A percentile compares a stretch with the other conserved stretches of the same genome.
These are phyloP conservation scores for Candida mattraensis DNA, from an alignment of 805 yeast genomes.

Conservation along the genomic window DNA sequence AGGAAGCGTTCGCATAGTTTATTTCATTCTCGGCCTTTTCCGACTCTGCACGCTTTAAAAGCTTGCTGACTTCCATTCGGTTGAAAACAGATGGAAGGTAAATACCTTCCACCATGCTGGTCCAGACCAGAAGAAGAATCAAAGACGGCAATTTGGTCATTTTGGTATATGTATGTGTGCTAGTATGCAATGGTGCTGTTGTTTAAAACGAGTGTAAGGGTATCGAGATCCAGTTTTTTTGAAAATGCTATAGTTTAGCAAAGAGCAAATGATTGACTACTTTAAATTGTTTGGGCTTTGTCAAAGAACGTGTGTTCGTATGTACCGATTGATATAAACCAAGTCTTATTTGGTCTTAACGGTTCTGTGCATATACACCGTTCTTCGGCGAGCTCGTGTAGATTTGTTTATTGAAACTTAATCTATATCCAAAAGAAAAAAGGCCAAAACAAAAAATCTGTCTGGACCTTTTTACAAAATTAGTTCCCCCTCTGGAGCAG, in stretches of 20 bases:
- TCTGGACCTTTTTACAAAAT: no score
- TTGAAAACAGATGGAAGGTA: slow-evolving; percentile 11
- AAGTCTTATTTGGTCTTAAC: background rate
- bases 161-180: background rate
- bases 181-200: background rate
- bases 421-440: no score
- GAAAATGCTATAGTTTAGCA: slow-evolving; percentile 1
- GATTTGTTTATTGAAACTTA: no score
- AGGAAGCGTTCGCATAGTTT: no score
- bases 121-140: slow-evolving; percentile 1
- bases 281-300: slow-evolving; percentile 1
- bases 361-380: slow-evolving; percentile 1
- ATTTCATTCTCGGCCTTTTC: background rate
- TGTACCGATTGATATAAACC: background rate
- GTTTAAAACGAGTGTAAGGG: slow-evolving; percentile 10
- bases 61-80: slow-evolving; percentile 6
- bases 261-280: slow-evolving; percentile 2
- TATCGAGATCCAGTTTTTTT: slow-evolving; percentile 3
- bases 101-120: slow-evolving; percentile 4
- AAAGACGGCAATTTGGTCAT: slow-evolving; percentile 5
- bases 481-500: slow-evolving; percentile 3
- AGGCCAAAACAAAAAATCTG: no score
- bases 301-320: background rate
- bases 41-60: slow-evolving; percentile 13
- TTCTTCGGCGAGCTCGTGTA: background rate